Percentiles rank a stretch among this genome's conserved stretches.
These are phyloP conservation scores for Dichotomopilus funicola DNA, from an alignment of 2,329 filamentous ascomycete genomes.

Conservation along the genomic window DNA sequence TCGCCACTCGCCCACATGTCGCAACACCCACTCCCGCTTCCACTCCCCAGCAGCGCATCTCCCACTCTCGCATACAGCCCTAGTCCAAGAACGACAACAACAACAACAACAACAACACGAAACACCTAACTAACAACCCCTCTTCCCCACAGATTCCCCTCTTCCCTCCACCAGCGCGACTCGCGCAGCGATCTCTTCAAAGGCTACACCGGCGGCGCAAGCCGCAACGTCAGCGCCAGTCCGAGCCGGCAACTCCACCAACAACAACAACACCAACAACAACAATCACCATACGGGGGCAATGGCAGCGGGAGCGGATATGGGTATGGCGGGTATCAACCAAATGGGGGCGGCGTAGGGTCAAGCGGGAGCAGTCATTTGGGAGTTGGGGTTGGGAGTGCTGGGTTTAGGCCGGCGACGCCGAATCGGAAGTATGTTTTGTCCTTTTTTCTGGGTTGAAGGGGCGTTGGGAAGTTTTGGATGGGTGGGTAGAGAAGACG, in stretches of 20 bases:
- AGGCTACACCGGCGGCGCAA: constrained; percentile 55
- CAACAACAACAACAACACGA: not conserved
- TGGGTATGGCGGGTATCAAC: constrained; percentile 41
- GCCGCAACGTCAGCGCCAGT: constrained; percentile 39
- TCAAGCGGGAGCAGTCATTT: constrained; percentile 27
- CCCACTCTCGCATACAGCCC: not conserved
- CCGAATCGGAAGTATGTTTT: constrained; percentile 58
- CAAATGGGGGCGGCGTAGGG: constrained; percentile 23
- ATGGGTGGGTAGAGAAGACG: not conserved
- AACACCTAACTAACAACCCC: not conserved
- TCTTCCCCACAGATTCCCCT: constrained; percentile 49
- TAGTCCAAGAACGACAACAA: not conserved
- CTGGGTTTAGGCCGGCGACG: constrained; percentile 58
- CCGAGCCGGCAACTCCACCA: constrained; percentile 31
- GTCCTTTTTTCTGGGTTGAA: not conserved
- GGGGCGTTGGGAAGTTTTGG: not conserved
- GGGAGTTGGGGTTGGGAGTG: constrained; percentile 26
- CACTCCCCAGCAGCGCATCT: too few species aligned
- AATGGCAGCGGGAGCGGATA: constrained; percentile 32
- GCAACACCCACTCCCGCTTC: too few species aligned
- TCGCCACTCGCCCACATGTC: too few species aligned
- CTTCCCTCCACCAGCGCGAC: constrained; percentile 67
- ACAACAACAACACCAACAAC: not conserved
- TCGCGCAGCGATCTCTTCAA: constrained; percentile 68
- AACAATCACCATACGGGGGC: not conserved